phyloP scores from a whole-genome alignment of 441 rosid species.

The Corymbia calophylla region DNA sequence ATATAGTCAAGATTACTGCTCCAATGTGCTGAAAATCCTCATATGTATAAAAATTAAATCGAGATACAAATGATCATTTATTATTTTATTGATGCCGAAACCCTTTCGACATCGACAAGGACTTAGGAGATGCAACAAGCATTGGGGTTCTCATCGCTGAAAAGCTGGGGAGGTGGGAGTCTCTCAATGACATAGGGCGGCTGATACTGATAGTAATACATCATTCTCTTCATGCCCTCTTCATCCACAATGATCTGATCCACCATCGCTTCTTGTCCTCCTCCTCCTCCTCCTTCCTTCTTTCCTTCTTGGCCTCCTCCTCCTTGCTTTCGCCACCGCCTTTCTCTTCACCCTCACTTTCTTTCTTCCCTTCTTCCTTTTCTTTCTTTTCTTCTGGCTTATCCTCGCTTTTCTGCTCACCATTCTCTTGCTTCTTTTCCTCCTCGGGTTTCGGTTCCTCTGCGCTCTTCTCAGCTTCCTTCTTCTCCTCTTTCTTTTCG shows the following conservation, averaged over 20 bases:
- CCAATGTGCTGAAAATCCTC: neutral
- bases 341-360: neutral
- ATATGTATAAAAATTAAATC: neutral
- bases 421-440: slow-evolving; percentile 3
- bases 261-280: neutral
- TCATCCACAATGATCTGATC: slow-evolving; percentile 16
- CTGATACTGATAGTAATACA: slow-evolving; percentile 57
- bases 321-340: neutral
- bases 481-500: slow-evolving; percentile 24
- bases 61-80: neutral
- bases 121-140: slow-evolving; percentile 72
- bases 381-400: slow-evolving; percentile 7
- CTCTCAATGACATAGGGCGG: slow-evolving; percentile 59
- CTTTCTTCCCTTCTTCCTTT: slow-evolving; percentile 12
- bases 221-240: slow-evolving; percentile 59
- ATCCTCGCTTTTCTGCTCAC: slow-evolving; percentile 7
- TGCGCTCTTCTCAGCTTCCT: slow-evolving; percentile 25
- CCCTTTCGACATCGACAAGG: neutral
- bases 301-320: neutral
- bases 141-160: slow-evolving; percentile 94
- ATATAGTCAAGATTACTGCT: neutral
- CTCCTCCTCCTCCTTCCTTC: neutral
- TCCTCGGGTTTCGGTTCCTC: slow-evolving; percentile 9
- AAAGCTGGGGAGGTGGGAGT: slow-evolving; percentile 78
- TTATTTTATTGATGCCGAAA: neutral